Conservation (phyloP, 1,284 basidiomycete genomes). For the Serendipita sp. region DNA sequence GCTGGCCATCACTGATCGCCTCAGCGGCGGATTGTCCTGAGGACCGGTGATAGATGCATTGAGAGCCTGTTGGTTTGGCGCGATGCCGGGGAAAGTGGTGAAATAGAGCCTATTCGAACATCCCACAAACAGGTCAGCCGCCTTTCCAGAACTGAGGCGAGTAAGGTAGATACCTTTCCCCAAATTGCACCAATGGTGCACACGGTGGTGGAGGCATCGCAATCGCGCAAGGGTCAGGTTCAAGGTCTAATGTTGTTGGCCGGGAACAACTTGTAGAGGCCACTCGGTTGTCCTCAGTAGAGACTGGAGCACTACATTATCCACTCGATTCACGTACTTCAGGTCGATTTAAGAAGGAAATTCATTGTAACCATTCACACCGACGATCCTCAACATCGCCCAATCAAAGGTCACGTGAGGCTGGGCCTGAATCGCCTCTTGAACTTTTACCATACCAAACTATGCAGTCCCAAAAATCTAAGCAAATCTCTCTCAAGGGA, state of each 20-base stretch:
- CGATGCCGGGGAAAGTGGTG: constrained; percentile 62
- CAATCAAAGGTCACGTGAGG: background rate
- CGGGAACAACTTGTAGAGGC: background rate
- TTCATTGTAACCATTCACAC: too few species aligned
- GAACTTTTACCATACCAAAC: background rate
- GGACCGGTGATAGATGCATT: constrained; percentile 41
- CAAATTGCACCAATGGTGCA: constrained; percentile 12
- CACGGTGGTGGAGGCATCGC: background rate
- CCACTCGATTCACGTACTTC: background rate
- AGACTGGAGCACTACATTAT: background rate
- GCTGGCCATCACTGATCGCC: constrained; percentile 47
- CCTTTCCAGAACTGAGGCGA: background rate
- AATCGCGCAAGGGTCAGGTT: background rate
- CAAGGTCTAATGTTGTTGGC: background rate
- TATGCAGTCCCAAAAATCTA: constrained; percentile 51
- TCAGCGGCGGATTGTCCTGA: constrained; percentile 33
- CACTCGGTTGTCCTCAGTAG: background rate
- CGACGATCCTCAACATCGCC: background rate
- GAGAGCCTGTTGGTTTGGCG: constrained; percentile 45
- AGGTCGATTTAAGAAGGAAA: background rate
- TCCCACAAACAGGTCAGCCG: background rate
- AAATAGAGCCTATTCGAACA: constrained; percentile 52
- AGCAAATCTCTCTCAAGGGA: constrained; percentile 87
- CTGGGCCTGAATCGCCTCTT: background rate
- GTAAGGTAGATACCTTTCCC: constrained; percentile 9